Conservation (phyloP, 129 eudicot species). For the Erigeron canadensis region DNA sequence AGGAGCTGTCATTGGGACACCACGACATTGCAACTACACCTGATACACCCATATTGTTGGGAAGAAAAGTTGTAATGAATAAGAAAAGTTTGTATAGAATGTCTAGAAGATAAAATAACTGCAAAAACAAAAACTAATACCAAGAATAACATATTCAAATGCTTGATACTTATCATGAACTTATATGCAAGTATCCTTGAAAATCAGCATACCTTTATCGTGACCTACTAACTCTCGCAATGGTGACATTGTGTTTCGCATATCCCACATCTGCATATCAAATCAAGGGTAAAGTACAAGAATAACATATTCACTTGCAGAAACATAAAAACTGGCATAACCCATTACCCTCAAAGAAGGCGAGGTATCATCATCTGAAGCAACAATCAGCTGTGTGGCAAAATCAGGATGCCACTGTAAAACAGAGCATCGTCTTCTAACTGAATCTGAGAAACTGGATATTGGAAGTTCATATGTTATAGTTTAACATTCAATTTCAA, state of each 20-base stretch:
- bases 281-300: constrained; percentile 16
- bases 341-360: constrained; percentile 78
- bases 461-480: constrained; percentile 15
- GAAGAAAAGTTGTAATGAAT: not conserved
- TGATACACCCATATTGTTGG: constrained; percentile 25
- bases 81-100: not conserved
- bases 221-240: constrained; percentile 85
- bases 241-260: constrained; percentile 92
- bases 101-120: not conserved
- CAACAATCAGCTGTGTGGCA: constrained; percentile 92
- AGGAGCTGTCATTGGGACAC: constrained; percentile 96
- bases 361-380: constrained; percentile 93
- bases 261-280: constrained; percentile 84
- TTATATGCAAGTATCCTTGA: not conserved
- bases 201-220: constrained; percentile 63
- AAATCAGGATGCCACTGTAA: constrained; percentile 98
- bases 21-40: constrained; percentile 99
- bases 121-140: not conserved
- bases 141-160: not conserved
- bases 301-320: not conserved
- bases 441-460: constrained; percentile 77
- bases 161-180: not conserved
- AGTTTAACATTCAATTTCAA: not conserved
- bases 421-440: constrained; percentile 92
- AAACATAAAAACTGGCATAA: constrained; percentile 9